These are phyloP conservation scores for Paraphoma chrysanthemicola DNA, from an alignment of 2,329 filamentous ascomycete species.

Conservation along the genomic window DNA sequence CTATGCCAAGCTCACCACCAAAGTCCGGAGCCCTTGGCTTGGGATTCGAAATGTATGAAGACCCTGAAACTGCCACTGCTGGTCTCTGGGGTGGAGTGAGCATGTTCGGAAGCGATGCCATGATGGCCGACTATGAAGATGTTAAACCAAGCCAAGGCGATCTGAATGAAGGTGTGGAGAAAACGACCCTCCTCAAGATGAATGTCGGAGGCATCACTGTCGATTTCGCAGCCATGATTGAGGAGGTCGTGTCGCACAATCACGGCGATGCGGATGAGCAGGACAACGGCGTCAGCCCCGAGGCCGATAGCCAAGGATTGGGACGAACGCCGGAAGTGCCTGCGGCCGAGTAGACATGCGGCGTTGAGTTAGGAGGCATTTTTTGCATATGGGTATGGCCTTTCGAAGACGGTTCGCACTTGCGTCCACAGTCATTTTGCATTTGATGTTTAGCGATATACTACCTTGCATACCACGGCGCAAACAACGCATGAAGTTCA, in stretches of 20 bases:
- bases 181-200: constrained; percentile 30
- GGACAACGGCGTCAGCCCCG: constrained; percentile 11
- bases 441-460: constrained; percentile 1
- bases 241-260: constrained; percentile 38
- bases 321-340: constrained; percentile 22
- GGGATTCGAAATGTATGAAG: constrained; percentile 47
- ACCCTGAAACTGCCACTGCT: constrained; percentile 42
- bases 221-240: constrained; percentile 47
- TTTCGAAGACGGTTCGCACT: background rate
- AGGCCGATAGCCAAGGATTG: constrained; percentile 15
- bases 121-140: constrained; percentile 26
- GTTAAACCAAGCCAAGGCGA: constrained; percentile 11
- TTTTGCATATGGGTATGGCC: background rate
- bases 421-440: background rate
- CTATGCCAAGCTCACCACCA: constrained; percentile 45
- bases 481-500: background rate
- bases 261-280: constrained; percentile 9
- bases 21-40: constrained; percentile 26
- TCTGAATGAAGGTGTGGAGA: constrained; percentile 11
- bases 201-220: constrained; percentile 36
- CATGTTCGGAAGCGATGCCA: constrained; percentile 42
- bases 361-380: background rate
- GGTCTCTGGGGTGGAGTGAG: constrained; percentile 43
- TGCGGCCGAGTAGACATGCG: constrained; percentile 3
- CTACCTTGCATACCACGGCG: constrained; percentile 2